Percentiles rank a stretch among this genome's conserved stretches.
Evolutionary conservation across 345 rosid species (phyloP).

Genomic region (Barbarea vulgaris): DNA sequence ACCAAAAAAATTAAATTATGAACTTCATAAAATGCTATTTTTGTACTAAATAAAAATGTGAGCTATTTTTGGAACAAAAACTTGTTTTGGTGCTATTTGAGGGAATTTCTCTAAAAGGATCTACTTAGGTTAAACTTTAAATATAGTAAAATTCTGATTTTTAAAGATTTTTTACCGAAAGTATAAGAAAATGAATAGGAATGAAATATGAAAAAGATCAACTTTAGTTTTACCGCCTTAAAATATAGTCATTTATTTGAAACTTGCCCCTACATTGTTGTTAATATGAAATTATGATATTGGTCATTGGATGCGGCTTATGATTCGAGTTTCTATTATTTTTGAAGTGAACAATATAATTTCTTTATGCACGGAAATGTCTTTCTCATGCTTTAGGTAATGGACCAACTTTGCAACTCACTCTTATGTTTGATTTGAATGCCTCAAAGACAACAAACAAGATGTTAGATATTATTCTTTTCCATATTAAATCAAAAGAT

Average conservation of each 20-base stretch:
- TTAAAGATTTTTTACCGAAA: neutral
- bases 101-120: no score
- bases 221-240: neutral
- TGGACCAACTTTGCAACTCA: constrained; percentile 38
- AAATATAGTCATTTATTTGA: neutral
- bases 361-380: neutral
- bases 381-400: constrained; percentile 30
- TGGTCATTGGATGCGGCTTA: neutral
- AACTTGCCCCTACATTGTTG: neutral
- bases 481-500: neutral
- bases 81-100: no score
- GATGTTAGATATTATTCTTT: constrained; percentile 1
- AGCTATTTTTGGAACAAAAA: no score
- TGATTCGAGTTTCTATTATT: neutral
- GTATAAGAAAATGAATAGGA: neutral
- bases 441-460: constrained; percentile 19
- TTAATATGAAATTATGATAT: neutral
- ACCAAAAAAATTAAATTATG: no score
- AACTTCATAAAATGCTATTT: no score
- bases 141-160: neutral
- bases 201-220: neutral
- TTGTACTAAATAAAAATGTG: no score
- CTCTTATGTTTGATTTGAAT: constrained; percentile 15
- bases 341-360: neutral
- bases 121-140: no score